Base-by-base conservation (phyloP, 1,284 basidiomycete species). In the Inonotus hispidus region DNA sequence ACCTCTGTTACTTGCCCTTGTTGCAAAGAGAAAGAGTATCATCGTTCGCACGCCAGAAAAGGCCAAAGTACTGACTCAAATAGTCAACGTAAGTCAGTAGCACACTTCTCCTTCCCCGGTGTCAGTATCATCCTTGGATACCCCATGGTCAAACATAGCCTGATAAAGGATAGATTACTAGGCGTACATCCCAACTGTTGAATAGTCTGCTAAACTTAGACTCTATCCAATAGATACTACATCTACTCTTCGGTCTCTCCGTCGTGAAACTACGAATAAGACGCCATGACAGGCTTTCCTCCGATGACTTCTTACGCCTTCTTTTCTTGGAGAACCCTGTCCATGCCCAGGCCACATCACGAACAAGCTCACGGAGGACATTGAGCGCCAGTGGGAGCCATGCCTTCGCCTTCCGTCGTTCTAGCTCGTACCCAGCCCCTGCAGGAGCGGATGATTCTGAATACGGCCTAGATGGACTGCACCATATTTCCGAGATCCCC, bases 1-100 rank as follows among this genome's bases (percentile, higher is more conserved):
- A 66, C 82, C 86, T 27, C 71, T 90, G 21, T 77, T 90, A 16
- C 78, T 88, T 2, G 86, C 81, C 67, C 74, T 90, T 53, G 72
- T 87, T 45, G 77, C 85, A 2, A 81, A 81, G 2, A 74, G 82
- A 66, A 85, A 79, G 65, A 77, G 87, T 68, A 70, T 90, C 23
- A 76, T 90, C 60, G 70, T 90, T 11, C 78, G 84, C 56, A 81
- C 85, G 0, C 74, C 75, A 10, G 82, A 83, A 61, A 83, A 87
- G 58, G 65, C 74, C 29, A 68, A 81, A n/a, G 80, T 86, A 45
- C 74, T 78, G 23, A 83, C 79, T 68, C 74, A 88, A 45, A 75
- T 77, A 25, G 72, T 76, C 58, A 77, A 82, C 72, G 87, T 88
- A 70, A 76, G 85, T 77, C 25, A 35, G 25, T 19, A 53, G 19